Base-by-base conservation (phyloP, 495 filamentous ascomycete genomes). In the Penicillium flavigenum region DNA sequence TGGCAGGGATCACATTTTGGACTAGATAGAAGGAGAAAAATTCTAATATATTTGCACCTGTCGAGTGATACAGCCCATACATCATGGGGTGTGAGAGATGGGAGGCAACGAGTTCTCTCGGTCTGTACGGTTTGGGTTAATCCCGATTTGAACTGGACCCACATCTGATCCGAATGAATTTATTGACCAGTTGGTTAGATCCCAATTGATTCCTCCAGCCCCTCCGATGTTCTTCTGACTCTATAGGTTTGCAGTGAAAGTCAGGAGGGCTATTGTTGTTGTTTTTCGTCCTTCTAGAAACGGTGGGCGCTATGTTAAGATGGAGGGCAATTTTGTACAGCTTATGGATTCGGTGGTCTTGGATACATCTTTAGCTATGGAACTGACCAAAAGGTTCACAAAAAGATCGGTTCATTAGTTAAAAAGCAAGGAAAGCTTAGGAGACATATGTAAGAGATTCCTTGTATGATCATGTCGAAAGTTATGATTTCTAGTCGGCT, bases 331-430 rank as follows among this genome's bases (percentile, higher is more conserved):
- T 26, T 24, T 29, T n/a, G 62, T 62, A 16, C 62, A 65, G 56
- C 59, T 11, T 65, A 65, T 47, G 59, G 59, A 17, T 65, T 62
- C 29, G 62, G 45, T 1, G 24, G 47, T n/a, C 24, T 65, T 22
- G 63, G 63, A 3, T 65, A 59, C 43, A 54, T 48, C 1, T 59
- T 51, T 41, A 50, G 63, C 16, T 65, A 59, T 26, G 63, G 63
- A 26, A 59, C 45, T 36, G 63, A 56, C 5, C 27, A 44, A 47
- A 59, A 62, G n/a, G 56, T 65, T 11, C 47, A 45, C 31, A 56
- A 59, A 12, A 44, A 59, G 47, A 48, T 65, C 0, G 2, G 9
- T 31, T 10, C 9, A 4, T 10, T 31, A 2, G 9, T 10, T 31
- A 3, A 31, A 4, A 10, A 11, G 29, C 9, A 31, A 10, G 9